phyloP scores from a whole-genome alignment of 2,329 filamentous ascomycete species.

The Diaporthe citrichinensis region DNA sequence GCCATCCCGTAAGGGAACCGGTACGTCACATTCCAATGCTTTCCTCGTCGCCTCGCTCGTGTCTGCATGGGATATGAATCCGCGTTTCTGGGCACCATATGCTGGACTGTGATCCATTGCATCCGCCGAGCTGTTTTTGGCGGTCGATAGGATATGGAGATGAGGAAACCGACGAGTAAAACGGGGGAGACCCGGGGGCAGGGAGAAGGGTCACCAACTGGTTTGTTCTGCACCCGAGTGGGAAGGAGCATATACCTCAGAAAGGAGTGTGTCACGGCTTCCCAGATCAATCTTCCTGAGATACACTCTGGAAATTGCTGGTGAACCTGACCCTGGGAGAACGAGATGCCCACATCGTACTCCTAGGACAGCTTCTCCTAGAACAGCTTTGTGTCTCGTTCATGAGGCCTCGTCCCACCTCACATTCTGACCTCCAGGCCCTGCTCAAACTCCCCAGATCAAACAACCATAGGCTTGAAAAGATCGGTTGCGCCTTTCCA shows the following conservation, averaged over 20 bases:
- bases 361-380: slow-evolving; percentile 4
- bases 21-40: slow-evolving; percentile 46
- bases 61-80: neutral
- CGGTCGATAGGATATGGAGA: neutral
- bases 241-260: slow-evolving; percentile 17
- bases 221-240: slow-evolving; percentile 20
- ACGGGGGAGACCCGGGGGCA: neutral
- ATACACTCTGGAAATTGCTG: neutral
- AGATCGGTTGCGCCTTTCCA: neutral
- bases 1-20: slow-evolving; percentile 68
- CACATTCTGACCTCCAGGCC: neutral
- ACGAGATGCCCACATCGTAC: neutral
- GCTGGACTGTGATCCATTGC: neutral
- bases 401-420: neutral
- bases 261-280: neutral
- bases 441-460: neutral
- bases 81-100: neutral
- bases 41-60: slow-evolving; percentile 16
- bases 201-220: neutral
- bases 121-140: neutral
- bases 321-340: neutral
- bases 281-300: neutral
- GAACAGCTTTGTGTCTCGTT: neutral
- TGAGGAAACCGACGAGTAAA: no score
- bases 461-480: neutral